A percentile compares a stretch with the other conserved stretches of the same genome.
phyloP scores from a whole-genome alignment of 2,329 filamentous ascomycete genomes.

The Leptosphaerulina australis region DNA sequence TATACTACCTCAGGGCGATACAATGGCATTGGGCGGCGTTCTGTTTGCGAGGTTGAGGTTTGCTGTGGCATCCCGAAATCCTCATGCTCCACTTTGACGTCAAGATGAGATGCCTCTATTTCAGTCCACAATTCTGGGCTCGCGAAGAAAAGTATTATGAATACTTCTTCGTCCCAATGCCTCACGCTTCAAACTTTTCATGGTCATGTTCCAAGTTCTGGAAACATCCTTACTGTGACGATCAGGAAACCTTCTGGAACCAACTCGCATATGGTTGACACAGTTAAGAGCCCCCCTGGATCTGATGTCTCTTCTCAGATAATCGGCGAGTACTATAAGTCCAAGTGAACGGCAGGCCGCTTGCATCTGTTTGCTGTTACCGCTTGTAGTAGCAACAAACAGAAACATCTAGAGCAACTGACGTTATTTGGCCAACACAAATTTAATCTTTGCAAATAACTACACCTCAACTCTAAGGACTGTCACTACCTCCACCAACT shows the following conservation, averaged over 20 bases:
- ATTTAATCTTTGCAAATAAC: background rate
- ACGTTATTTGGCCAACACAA: background rate
- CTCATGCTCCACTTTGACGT: constrained; percentile 9
- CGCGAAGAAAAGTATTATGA: no score
- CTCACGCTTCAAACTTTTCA: no score
- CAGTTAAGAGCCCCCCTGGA: no score
- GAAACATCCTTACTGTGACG: no score
- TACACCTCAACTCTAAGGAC: background rate
- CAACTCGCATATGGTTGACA: no score
- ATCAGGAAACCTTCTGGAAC: no score
- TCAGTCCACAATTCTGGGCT: no score
- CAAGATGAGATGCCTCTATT: constrained; percentile 10
- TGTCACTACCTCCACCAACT: background rate
- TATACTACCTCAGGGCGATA: constrained; percentile 29
- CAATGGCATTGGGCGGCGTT: constrained; percentile 43
- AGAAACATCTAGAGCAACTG: background rate
- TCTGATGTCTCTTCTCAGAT: no score
- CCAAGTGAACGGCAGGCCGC: no score
- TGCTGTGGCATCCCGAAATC: background rate
- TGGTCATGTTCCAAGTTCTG: no score
- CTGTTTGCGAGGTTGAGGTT: background rate
- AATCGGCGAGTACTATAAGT: no score
- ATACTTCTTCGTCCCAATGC: no score
- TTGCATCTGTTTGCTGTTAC: constrained; percentile 25
- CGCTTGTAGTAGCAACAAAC: constrained; percentile 21